phyloP scores from a whole-genome alignment of 164 flowering plant genomes.

The Magnolia kwangsiensis region DNA sequence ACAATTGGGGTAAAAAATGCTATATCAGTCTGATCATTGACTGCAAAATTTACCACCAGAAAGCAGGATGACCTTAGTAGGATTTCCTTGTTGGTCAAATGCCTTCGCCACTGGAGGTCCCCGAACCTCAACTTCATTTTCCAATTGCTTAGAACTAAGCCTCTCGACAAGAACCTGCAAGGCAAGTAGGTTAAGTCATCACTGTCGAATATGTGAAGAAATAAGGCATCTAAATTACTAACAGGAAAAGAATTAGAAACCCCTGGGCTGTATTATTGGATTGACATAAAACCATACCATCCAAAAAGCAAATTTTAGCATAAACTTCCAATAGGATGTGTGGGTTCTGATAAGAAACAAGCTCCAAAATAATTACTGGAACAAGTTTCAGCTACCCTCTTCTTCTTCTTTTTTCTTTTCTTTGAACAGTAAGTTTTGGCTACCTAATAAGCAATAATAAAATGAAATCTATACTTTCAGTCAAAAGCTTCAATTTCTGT shows the following conservation, averaged over 20 bases:
- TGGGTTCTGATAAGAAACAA: not conserved
- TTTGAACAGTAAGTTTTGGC: too few relatives aligned
- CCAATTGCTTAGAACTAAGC: slow-evolving; percentile 64
- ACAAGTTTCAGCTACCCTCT: too few relatives aligned
- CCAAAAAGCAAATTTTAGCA: not conserved
- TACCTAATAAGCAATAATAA: too few relatives aligned
- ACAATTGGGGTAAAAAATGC: not conserved
- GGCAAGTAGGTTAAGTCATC: not conserved
- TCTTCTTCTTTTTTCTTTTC: too few relatives aligned
- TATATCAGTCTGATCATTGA: not conserved
- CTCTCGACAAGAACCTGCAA: slow-evolving; percentile 62
- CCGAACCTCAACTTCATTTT: slow-evolving; percentile 76
- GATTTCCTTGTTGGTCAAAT: slow-evolving; percentile 76
- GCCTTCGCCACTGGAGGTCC: slow-evolving; percentile 95
- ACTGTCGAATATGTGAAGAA: not conserved
- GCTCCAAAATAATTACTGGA: not conserved
- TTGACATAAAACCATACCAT: not conserved
- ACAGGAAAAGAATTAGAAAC: not conserved
- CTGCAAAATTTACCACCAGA: not conserved
- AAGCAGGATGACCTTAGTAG: slow-evolving; percentile 65
- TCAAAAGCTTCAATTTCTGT: too few relatives aligned
- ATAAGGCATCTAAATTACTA: not conserved
- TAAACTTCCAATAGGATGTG: not conserved
- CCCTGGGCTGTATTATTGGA: not conserved
- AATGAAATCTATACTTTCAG: too few relatives aligned